A percentile compares a stretch with the other conserved stretches of the same genome.
Evolutionary conservation across 2,329 filamentous ascomycete species (phyloP).

Genomic region (Talaromyces sp.): DNA sequence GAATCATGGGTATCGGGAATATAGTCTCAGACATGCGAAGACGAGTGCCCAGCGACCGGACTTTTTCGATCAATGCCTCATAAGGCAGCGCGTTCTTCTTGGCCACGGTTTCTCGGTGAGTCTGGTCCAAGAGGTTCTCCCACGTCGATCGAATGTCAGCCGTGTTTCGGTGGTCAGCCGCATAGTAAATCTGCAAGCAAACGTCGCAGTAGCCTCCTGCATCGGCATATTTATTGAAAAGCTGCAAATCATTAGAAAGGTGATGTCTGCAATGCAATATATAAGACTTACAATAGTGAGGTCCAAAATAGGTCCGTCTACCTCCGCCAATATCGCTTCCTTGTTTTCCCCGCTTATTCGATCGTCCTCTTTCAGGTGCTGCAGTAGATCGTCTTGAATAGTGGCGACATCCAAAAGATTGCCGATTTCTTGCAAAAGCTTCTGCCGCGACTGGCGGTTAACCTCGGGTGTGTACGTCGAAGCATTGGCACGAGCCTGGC

Average conservation of each 20-base stretch:
- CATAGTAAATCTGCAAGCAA: constrained; percentile 85
- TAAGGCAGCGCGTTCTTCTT: constrained; percentile 39
- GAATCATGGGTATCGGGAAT: constrained; percentile 51
- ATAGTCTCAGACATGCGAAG: constrained; percentile 52
- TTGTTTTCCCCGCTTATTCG: constrained; percentile 63
- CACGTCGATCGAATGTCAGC: constrained; percentile 81
- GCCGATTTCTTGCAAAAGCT: constrained; percentile 76
- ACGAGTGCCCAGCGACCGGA: constrained; percentile 53
- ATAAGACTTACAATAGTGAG: constrained; percentile 64
- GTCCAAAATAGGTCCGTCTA: constrained; percentile 73
- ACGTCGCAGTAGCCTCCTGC: constrained; percentile 90
- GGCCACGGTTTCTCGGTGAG: constrained; percentile 54
- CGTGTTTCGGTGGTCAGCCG: constrained; percentile 83
- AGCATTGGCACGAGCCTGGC: constrained; percentile 85
- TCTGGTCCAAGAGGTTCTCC: constrained; percentile 71
- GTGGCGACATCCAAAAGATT: constrained; percentile 88
- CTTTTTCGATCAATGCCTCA: constrained; percentile 47
- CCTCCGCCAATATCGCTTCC: constrained; percentile 57
- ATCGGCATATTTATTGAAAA: constrained; percentile 92
- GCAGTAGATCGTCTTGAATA: constrained; percentile 87
- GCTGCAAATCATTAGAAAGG: constrained; percentile 42
- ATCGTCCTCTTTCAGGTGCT: constrained; percentile 67
- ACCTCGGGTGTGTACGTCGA: constrained; percentile 75
- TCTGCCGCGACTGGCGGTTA: constrained; percentile 73
- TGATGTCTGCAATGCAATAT: background rate